Percentiles rank a stretch among this genome's conserved stretches.
Conservation (phyloP, 2,329 filamentous ascomycete genomes). For the Pseudocercospora ulei region DNA sequence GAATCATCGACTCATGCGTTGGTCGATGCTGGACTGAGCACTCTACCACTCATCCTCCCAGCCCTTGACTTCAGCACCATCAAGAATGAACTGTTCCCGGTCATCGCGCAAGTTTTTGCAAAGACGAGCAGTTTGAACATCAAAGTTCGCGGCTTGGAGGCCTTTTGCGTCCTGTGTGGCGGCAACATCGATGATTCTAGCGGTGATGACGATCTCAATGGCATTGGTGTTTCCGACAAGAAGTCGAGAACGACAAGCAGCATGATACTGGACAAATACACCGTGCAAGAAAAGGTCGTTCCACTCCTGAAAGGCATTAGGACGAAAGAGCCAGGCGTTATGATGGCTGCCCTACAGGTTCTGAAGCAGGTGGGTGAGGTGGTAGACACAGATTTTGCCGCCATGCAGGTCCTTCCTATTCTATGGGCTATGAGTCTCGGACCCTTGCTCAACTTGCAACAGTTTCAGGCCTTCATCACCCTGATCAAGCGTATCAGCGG, state of each 20-base stretch:
- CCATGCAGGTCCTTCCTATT: constrained; percentile 78
- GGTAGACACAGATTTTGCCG: constrained; percentile 82
- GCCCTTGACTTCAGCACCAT: constrained; percentile 92
- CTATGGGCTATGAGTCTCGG: constrained; percentile 89
- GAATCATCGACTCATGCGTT: constrained; percentile 83
- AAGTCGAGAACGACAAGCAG: constrained; percentile 42
- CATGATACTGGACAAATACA: constrained; percentile 85
- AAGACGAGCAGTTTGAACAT: constrained; percentile 89
- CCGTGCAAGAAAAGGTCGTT: constrained; percentile 94
- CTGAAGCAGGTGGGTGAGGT: constrained; percentile 71
- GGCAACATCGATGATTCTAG: constrained; percentile 46
- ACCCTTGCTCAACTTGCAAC: constrained; percentile 73
- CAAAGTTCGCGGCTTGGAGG: constrained; percentile 84
- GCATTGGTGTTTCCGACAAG: constrained; percentile 45
- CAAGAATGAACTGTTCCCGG: constrained; percentile 91
- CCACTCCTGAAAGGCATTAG: constrained; percentile 87
- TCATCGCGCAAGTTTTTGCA: constrained; percentile 81
- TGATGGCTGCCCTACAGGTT: constrained; percentile 83
- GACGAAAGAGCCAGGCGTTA: constrained; percentile 94
- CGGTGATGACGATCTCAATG: constrained; percentile 63
- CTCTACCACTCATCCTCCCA: constrained; percentile 68
- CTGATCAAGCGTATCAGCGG: constrained; percentile 71
- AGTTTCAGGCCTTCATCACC: constrained; percentile 80
- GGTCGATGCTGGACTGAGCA: constrained; percentile 73
- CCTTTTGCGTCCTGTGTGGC: constrained; percentile 81